phyloP scores from a whole-genome alignment of 345 rosid species.

The Microcos paniculata region DNA sequence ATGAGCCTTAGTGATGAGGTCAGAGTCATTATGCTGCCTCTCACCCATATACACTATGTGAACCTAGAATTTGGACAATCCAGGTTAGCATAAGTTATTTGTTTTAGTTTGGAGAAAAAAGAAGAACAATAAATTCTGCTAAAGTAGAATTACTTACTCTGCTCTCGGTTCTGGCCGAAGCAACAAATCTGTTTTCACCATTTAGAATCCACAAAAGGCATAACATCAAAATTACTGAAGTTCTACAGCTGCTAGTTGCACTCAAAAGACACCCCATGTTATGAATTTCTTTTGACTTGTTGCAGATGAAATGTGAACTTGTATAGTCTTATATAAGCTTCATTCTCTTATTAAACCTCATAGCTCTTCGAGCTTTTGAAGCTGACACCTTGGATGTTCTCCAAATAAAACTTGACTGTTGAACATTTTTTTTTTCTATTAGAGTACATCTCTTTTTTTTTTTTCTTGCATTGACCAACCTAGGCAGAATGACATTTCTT shows the following conservation, averaged over 20 bases:
- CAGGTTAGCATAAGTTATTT: not conserved
- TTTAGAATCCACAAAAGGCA: not conserved
- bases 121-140: not conserved
- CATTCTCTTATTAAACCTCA: not conserved
- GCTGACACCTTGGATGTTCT: not conserved
- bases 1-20: not conserved
- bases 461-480: not conserved
- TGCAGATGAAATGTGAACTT: not conserved
- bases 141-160: not conserved
- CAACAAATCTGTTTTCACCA: not conserved
- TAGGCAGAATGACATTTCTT: not conserved
- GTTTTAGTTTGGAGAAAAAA: not conserved
- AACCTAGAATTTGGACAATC: not conserved
- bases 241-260: not conserved
- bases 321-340: not conserved
- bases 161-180: not conserved
- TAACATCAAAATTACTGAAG: not conserved
- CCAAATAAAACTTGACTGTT: not conserved
- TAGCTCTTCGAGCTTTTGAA: not conserved
- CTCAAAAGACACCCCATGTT: not conserved
- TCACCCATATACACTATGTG: slow-evolving; percentile 7
- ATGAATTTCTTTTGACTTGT: not conserved
- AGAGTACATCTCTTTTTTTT: not conserved
- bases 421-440: not conserved
- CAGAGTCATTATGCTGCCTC: not conserved